Percentiles rank a stretch among this genome's conserved stretches.
Evolutionary conservation across 495 filamentous ascomycete genomes (phyloP).

Genomic region (Annulohypoxylon nitens): DNA sequence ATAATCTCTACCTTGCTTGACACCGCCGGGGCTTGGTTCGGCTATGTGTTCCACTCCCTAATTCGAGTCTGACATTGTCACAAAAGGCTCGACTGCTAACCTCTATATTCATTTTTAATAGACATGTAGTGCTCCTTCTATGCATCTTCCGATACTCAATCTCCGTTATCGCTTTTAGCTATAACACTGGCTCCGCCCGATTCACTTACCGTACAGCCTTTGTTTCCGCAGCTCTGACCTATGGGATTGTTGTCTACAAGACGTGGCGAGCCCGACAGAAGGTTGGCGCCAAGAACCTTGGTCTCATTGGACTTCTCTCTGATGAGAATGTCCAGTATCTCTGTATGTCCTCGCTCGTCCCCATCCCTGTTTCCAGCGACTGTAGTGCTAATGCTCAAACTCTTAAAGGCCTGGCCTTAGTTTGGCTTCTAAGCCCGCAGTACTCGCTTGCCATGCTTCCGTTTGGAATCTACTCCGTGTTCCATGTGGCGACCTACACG

Average conservation of each 20-base stretch:
- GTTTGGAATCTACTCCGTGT: conserved; percentile 96
- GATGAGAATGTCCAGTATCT: conserved; percentile 99
- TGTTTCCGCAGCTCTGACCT: conserved; percentile 87
- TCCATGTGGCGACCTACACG: conserved; percentile 92
- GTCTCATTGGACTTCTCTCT: conserved; percentile 72
- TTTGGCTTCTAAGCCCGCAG: conserved; percentile 94
- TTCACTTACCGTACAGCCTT: conserved; percentile 92
- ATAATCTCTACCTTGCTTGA: conserved; percentile 17
- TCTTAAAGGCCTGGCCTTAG: conserved; percentile 84
- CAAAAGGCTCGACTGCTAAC: conserved; percentile 26
- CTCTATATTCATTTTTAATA: conserved; percentile 48
- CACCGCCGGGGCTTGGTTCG: conserved; percentile 20
- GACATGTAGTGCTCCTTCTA: conserved; percentile 86
- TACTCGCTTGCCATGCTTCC: conserved; percentile 90
- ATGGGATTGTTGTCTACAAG: conserved; percentile 99
- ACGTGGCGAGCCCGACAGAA: conserved; percentile 85
- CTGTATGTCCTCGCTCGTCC: conserved; percentile 67
- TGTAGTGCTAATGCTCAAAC: conserved; percentile 18
- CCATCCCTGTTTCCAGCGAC: background rate
- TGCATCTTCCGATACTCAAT: conserved; percentile 84
- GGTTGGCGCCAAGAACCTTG: conserved; percentile 69
- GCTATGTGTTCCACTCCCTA: background rate
- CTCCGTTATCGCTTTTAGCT: conserved; percentile 87
- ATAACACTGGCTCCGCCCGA: conserved; percentile 75
- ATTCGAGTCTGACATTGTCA: conserved; percentile 12